Evolutionary conservation across 2,329 filamentous ascomycete species (phyloP), one percentile per base, ranked within the genome.

Genomic region (Colletotrichum caudatum): DNA sequence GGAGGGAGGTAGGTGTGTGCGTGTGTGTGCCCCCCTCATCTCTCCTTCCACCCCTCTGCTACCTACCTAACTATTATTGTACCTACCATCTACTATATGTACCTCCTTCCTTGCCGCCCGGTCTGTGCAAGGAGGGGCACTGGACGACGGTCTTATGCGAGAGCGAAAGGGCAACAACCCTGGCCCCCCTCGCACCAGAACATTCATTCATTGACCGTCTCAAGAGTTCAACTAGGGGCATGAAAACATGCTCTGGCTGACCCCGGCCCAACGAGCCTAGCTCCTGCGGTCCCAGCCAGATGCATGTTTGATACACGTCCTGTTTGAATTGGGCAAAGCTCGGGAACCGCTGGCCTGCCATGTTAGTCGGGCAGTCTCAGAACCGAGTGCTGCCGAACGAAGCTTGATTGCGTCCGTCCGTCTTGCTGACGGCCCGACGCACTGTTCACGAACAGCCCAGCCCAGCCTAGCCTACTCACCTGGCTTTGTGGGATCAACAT

Each of bases 171-270:
- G 69, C 69, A 71, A 57, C 51, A 71, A 71, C 69, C 69, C 69
- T 71, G 64, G 4, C 62, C 62, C 48, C 61, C 50, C 46, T 65
- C 69, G 66, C 66, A 72, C 69, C 69, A 72, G 66, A 65, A 53
- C 16, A 35, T 29, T 29, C n/a, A 11, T 37, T 12, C 37, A 39
- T 37, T 35, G 37, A 39, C 37, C 37, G 37, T 39, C 37, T 39
- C 37, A 57, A 11, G 26, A 54, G 29, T 54, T 1, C 8, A 35
- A 20, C 18, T 63, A 20, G 26, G 26, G n/a, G 29, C 26, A 33
- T n/a, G 60, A n/a, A 11, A 26, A 46, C 44, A 44, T n/a, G 37
- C 20, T 8, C 46, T 37, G 51, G 12, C 53, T 44, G 26, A 56
- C 50, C 59, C 23, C 35, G 53, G 35, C 44, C 46, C 44, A 57